A percentile compares a stretch with the other conserved stretches of the same genome.
These are phyloP conservation scores for Coemansia aciculifera DNA, from an alignment of 192 early-diverging fungal genomes.

Conservation along the genomic window DNA sequence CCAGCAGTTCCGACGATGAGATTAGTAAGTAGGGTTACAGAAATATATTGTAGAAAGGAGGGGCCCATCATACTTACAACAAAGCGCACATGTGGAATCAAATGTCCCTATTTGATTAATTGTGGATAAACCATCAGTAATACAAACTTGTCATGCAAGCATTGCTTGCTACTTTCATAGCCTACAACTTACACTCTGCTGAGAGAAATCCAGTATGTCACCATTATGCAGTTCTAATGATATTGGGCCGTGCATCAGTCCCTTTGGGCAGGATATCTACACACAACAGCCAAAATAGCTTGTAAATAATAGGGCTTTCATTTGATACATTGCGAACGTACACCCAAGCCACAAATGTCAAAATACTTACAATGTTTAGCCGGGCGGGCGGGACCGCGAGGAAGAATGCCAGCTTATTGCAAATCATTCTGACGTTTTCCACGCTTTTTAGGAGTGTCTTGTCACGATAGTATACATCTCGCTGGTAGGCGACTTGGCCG, in stretches of 20 bases:
- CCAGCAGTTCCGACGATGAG: too few species aligned
- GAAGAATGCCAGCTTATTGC: constrained; percentile 28
- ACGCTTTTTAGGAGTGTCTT: constrained; percentile 30
- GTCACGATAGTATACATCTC: constrained; percentile 45
- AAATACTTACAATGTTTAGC: constrained; percentile 35
- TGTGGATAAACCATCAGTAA: neutral
- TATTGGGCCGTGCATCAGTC: constrained; percentile 30
- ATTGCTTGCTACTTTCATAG: too few species aligned
- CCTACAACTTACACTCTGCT: constrained; percentile 18
- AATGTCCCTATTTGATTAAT: constrained; percentile 18
- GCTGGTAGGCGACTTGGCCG: constrained; percentile 44
- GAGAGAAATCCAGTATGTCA: constrained; percentile 15
- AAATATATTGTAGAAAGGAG: neutral
- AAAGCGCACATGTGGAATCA: constrained; percentile 25
- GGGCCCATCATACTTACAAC: constrained; percentile 19
- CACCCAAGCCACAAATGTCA: neutral
- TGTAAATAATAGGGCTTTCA: neutral
- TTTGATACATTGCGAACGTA: neutral
- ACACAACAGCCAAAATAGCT: neutral
- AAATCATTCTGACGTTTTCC: constrained; percentile 38
- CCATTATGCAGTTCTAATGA: constrained; percentile 34
- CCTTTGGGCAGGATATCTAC: constrained; percentile 43
- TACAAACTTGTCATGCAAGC: neutral
- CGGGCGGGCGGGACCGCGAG: constrained; percentile 21
- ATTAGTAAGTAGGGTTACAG: neutral